Percentiles rank a stretch among this genome's conserved stretches.
These are phyloP conservation scores for Sclerotinia borealis DNA, from an alignment of 2,329 filamentous ascomycete genomes.

Conservation along the genomic window DNA sequence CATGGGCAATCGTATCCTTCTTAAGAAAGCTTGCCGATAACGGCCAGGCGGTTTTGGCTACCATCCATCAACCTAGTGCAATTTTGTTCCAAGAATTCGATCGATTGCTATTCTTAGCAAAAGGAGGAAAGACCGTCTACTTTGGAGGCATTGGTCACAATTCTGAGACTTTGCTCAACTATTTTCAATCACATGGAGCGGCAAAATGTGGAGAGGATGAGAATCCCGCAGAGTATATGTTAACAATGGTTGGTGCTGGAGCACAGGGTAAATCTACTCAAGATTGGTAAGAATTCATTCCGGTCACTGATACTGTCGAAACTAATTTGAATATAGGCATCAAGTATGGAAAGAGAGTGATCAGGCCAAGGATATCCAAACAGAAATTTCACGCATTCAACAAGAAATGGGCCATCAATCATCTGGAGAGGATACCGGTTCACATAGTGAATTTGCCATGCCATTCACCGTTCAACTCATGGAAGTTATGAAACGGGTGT, in stretches of 20 bases:
- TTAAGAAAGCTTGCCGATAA: slow-evolving; percentile 84
- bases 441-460: slow-evolving; percentile 67
- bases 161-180: slow-evolving; percentile 39
- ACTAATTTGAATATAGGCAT: slow-evolving; percentile 25
- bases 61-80: slow-evolving; percentile 90
- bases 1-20: slow-evolving; percentile 84
- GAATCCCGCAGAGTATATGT: slow-evolving; percentile 66
- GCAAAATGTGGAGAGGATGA: slow-evolving; percentile 58
- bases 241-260: slow-evolving; percentile 50
- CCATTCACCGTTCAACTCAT: slow-evolving; percentile 61
- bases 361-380: slow-evolving; percentile 31
- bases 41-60: slow-evolving; percentile 87
- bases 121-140: slow-evolving; percentile 73
- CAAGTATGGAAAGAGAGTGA: slow-evolving; percentile 35
- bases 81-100: slow-evolving; percentile 92
- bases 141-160: slow-evolving; percentile 67
- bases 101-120: slow-evolving; percentile 69
- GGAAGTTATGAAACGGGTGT: slow-evolving; percentile 61
- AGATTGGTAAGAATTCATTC: slow-evolving; percentile 42
- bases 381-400: slow-evolving; percentile 31
- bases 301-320: too few species aligned
- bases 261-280: slow-evolving; percentile 53
- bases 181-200: slow-evolving; percentile 71
- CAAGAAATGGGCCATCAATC: slow-evolving; percentile 41
- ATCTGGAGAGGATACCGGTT: slow-evolving; percentile 44